A percentile compares a stretch with the other conserved stretches of the same genome.
Conservation (phyloP, 2,329 filamentous ascomycete genomes). For the Cucurbitaria berberidis region DNA sequence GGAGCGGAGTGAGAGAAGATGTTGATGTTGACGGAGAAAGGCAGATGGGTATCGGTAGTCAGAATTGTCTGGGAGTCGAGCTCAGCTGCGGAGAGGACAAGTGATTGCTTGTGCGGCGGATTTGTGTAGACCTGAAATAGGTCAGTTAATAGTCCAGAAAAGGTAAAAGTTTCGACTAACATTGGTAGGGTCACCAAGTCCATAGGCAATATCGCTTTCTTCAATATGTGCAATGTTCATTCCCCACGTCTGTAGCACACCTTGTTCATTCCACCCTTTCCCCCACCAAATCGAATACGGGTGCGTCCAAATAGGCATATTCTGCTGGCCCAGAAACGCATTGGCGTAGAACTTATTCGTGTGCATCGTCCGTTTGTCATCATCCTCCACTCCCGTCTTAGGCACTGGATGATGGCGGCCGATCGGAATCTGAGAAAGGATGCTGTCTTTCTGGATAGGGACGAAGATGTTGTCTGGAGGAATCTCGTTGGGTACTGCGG, state of each 20-base stretch:
- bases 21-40: constrained; percentile 70
- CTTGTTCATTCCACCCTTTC: constrained; percentile 55
- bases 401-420: constrained; percentile 51
- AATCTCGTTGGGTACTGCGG: constrained; percentile 5
- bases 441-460: constrained; percentile 49
- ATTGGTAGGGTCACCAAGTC: constrained; percentile 51
- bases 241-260: constrained; percentile 68
- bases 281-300: constrained; percentile 60
- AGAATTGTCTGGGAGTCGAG: constrained; percentile 66
- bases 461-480: constrained; percentile 49
- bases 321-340: constrained; percentile 77
- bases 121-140: constrained; percentile 72
- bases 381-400: constrained; percentile 47
- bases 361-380: constrained; percentile 57
- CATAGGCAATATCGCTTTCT: constrained; percentile 69
- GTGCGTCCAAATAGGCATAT: constrained; percentile 72
- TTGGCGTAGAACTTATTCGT: constrained; percentile 79
- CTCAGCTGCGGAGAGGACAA: constrained; percentile 80
- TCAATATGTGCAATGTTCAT: constrained; percentile 78
- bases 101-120: constrained; percentile 75
- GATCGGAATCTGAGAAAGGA: constrained; percentile 50
- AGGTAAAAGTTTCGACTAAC: constrained; percentile 5
- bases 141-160: neutral
- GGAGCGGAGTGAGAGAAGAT: constrained; percentile 61
- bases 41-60: constrained; percentile 59